Base-by-base conservation (phyloP, 805 yeast genomes). In the Pichia sporocuriosa region DNA sequence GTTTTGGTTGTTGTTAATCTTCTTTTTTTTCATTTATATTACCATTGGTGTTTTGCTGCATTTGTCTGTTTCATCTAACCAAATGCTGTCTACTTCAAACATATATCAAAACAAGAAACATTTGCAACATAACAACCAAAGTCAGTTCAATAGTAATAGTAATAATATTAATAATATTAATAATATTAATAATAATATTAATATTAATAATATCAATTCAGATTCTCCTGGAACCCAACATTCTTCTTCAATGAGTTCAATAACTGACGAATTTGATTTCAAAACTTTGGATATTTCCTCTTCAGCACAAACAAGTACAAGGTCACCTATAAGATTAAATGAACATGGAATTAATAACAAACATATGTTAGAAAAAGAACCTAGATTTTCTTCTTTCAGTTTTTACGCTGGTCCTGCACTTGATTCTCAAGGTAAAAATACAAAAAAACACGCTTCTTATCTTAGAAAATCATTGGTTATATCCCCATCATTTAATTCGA, bases 221-320 rank as follows among this genome's bases (percentile, higher is more conserved):
- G 29, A 37, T 3, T 28, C 46, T 15, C 40, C 43, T 11, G 21
- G 12, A 3, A 39, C 40, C n/a, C 40, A 35, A 13, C 40, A 59
- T 40, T 54, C 64, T 4, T 46, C 47, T 17, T 60, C 67, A 15
- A 52, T 57, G 53, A 58, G 55, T 38, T 57, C 65, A 24, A 52
- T 53, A 3, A 59, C 59, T 23, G 65, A 62, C 46, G 68, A 63
- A 28, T 60, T 54, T 19, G 67, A 63, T 41, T 58, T 58, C 46
- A 55, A 49, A 37, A 43, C 49, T 31, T 37, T 56, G 11, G 65
- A 61, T 35, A 51, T 61, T 20, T 61, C 66, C 0, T 61, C 67
- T 10, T 63, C 68, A 17, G 58, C 63, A 35, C 67, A 63, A 46
- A 64, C 68, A 3, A 61, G 65, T 41, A 57, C 65, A 2, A 48